These are phyloP conservation scores for Triticum aestivum DNA, from an alignment of 176 grass and related monocot species.

Conservation along the genomic window DNA sequence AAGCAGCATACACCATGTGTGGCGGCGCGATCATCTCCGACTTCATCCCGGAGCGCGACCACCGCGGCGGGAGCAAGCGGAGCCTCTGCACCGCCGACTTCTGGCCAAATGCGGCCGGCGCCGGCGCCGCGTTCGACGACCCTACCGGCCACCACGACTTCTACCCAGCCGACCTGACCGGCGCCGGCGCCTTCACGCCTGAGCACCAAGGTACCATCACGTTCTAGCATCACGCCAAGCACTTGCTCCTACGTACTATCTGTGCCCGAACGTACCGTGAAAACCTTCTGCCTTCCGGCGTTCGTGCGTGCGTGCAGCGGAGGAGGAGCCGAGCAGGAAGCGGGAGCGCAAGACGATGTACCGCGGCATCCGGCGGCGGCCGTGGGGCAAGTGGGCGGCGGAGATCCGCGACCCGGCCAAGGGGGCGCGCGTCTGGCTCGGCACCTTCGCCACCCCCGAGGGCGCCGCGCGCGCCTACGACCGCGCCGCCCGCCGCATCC, in stretches of 20 bases:
- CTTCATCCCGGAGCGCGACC: slow-evolving; percentile 30
- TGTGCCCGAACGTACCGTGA: too few species aligned
- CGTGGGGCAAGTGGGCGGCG: slow-evolving; percentile 96
- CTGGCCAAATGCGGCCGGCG: not conserved
- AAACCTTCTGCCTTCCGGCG: too few species aligned
- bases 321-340: slow-evolving; percentile 38
- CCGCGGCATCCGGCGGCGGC: slow-evolving; percentile 82
- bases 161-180: not conserved
- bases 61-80: slow-evolving; percentile 16
- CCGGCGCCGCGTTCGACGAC: not conserved
- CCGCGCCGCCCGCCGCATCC: slow-evolving; percentile 67
- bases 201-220: not conserved
- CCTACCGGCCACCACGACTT: not conserved
- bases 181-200: not conserved
- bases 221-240: too few species aligned
- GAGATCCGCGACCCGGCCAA: slow-evolving; percentile 87
- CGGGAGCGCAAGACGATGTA: slow-evolving; percentile 56
- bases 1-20: not conserved
- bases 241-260: too few species aligned
- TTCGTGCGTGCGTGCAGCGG: not conserved
- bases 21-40: slow-evolving; percentile 53
- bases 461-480: slow-evolving; percentile 79
- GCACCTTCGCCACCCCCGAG: slow-evolving; percentile 82
- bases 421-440: slow-evolving; percentile 84
- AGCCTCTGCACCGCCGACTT: slow-evolving; percentile 34